phyloP scores from a whole-genome alignment of 1,284 basidiomycete genomes.

The Peniophora sp. region DNA sequence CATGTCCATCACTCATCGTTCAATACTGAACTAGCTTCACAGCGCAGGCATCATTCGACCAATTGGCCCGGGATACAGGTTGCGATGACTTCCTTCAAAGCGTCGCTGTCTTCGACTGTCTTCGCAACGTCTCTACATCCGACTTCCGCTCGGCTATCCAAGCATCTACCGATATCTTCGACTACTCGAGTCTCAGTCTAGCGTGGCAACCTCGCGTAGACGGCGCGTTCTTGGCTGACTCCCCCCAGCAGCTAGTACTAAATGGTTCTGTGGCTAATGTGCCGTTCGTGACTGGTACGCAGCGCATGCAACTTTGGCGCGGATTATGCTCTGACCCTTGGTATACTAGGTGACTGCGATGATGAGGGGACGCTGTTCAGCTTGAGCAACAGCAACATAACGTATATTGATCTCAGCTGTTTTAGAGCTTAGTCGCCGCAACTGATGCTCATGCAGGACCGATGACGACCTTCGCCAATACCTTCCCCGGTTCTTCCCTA shows the following conservation, averaged over 20 bases:
- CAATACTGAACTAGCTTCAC: neutral
- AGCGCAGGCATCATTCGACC: neutral
- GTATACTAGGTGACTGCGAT: constrained; percentile 29
- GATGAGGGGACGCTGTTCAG: constrained; percentile 48
- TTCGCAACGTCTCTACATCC: neutral
- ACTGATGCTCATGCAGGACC: constrained; percentile 20
- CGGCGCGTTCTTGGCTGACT: constrained; percentile 20
- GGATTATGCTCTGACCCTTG: neutral
- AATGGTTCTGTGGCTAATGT: constrained; percentile 17
- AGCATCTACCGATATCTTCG: constrained; percentile 11
- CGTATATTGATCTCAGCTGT: constrained; percentile 18
- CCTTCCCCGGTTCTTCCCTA: constrained; percentile 18
- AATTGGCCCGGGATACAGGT: neutral
- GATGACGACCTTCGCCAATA: constrained; percentile 20
- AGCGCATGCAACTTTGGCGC: neutral
- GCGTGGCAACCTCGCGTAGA: constrained; percentile 21
- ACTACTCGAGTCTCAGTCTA: constrained; percentile 1
- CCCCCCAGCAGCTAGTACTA: constrained; percentile 15
- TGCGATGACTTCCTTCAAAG: neutral
- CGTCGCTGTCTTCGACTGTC: neutral
- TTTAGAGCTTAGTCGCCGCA: no score
- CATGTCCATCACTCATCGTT: neutral
- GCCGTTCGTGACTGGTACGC: constrained; percentile 20
- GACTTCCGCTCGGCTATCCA: constrained; percentile 16
- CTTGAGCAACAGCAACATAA: constrained; percentile 33